Evolutionary conservation across 768 basidiomycete genomes (phyloP).

Genomic region (Mycena crocata): DNA sequence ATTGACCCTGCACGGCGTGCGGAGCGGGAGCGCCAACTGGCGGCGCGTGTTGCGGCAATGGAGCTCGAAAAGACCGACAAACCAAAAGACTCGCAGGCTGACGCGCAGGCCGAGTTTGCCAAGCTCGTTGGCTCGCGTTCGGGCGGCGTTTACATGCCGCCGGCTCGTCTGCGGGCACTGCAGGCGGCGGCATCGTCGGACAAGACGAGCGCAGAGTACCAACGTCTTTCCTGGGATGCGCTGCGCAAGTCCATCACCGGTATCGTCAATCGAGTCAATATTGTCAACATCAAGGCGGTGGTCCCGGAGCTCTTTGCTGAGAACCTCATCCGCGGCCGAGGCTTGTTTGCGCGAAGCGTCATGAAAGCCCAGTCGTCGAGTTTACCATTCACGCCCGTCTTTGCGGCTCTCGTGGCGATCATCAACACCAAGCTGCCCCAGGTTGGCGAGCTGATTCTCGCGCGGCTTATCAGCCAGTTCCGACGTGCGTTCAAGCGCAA

Average conservation of each 20-base stretch:
- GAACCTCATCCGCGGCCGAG: constrained; percentile 93
- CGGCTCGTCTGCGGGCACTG: constrained; percentile 90
- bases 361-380: constrained; percentile 99
- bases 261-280: constrained; percentile 99
- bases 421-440: constrained; percentile 98
- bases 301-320: constrained; percentile 93
- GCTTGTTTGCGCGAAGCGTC: constrained; percentile 91
- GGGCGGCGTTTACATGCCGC: constrained; percentile 97
- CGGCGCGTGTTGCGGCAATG: constrained; percentile 74
- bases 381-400: constrained; percentile 97
- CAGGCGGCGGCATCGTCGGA: constrained; percentile 86
- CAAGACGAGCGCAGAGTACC: constrained; percentile 90
- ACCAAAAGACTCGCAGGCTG: constrained; percentile 60
- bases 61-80: constrained; percentile 74
- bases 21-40: constrained; percentile 84
- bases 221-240: constrained; percentile 95
- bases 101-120: constrained; percentile 88
- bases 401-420: constrained; percentile 93
- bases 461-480: constrained; percentile 94
- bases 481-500: constrained; percentile 95
- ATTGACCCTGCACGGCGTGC: constrained; percentile 81
- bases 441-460: constrained; percentile 92
- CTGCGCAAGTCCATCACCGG: constrained; percentile 97
- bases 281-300: constrained; percentile 94
- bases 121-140: constrained; percentile 85